phyloP scores from a whole-genome alignment of 2,329 filamentous ascomycete species.

The Fusarium irregulare region DNA sequence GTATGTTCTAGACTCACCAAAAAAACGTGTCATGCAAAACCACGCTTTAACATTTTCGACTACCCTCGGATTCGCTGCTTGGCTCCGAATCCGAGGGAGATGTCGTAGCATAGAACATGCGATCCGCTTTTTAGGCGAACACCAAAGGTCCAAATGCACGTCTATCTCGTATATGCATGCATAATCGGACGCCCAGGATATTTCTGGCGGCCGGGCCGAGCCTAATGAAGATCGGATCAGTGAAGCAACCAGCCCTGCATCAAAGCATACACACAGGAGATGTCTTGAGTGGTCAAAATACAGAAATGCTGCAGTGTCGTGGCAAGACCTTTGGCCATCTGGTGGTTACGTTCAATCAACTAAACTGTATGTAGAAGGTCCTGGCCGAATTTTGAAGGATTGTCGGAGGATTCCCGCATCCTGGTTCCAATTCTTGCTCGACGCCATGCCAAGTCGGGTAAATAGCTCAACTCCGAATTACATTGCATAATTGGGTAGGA shows the following conservation, averaged over 20 bases:
- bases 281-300: background rate
- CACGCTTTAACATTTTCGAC: background rate
- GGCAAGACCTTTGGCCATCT: background rate
- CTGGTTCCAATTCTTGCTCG: background rate
- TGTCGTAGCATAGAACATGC: background rate
- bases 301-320: background rate
- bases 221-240: background rate
- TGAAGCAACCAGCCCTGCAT: background rate
- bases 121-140: background rate
- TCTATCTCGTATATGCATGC: constrained; percentile 2
- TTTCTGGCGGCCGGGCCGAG: background rate
- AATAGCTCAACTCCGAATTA: too few relatives aligned
- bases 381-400: background rate
- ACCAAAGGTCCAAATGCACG: background rate
- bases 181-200: background rate
- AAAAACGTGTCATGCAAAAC: background rate
- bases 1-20: background rate
- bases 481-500: background rate
- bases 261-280: background rate
- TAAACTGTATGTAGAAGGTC: background rate
- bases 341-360: background rate
- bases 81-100: background rate
- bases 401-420: background rate
- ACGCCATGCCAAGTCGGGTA: background rate
- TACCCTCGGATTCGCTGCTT: background rate